Evolutionary conservation across 1,284 basidiomycete species (phyloP).

Genomic region (Melanopsichium pennsylvanicum): DNA sequence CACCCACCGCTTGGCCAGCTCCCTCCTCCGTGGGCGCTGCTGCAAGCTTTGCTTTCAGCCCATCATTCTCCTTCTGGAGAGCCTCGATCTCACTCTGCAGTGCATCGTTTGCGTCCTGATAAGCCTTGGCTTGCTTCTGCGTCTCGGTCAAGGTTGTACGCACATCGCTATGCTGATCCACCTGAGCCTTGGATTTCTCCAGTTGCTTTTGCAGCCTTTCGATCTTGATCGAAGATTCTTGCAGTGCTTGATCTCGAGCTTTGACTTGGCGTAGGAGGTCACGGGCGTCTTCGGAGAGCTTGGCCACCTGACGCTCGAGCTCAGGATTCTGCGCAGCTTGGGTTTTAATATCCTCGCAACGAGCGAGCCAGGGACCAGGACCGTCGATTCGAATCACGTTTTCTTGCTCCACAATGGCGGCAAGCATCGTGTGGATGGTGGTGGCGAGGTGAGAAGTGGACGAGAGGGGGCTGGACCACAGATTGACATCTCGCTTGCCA

Average conservation of each 20-base stretch:
- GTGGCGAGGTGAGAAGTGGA: conserved; percentile 38
- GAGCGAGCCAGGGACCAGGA: conserved; percentile 78
- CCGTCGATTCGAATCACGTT: conserved; percentile 59
- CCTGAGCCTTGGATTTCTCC: conserved; percentile 83
- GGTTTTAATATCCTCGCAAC: conserved; percentile 87
- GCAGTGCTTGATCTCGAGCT: conserved; percentile 81
- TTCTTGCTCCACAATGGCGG: conserved; percentile 52
- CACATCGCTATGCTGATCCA: conserved; percentile 81
- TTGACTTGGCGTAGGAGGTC: conserved; percentile 79
- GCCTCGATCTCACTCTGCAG: conserved; percentile 86
- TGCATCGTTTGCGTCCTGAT: conserved; percentile 91
- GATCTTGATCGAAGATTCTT: conserved; percentile 89
- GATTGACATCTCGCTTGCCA: conserved; percentile 25
- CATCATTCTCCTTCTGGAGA: conserved; percentile 84
- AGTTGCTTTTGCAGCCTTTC: conserved; percentile 91
- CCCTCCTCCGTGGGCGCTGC: conserved; percentile 4
- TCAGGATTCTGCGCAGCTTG: conserved; percentile 85
- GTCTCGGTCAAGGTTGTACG: conserved; percentile 81
- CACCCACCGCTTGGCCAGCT: conserved; percentile 1
- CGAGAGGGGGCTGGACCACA: conserved; percentile 38
- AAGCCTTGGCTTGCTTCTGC: conserved; percentile 83
- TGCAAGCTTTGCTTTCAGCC: conserved; percentile 73
- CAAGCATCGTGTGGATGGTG: conserved; percentile 50
- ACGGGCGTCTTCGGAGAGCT: conserved; percentile 87
- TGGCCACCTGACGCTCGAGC: conserved; percentile 83